Percentiles rank a stretch among this genome's conserved stretches.
Evolutionary conservation across 2,329 filamentous ascomycete species (phyloP).

Genomic region (Stagonosporopsis tanaceti): DNA sequence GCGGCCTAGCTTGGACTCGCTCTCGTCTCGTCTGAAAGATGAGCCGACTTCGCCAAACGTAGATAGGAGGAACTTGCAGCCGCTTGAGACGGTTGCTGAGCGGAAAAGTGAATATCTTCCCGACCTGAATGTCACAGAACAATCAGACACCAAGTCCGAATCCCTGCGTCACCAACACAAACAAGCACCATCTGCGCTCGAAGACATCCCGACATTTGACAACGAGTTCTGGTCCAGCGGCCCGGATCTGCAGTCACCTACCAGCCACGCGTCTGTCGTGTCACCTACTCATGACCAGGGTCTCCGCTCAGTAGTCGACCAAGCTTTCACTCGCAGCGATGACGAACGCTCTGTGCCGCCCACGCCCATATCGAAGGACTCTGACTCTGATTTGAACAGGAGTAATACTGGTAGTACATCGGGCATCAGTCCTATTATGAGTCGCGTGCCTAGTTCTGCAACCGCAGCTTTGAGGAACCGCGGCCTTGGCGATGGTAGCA

Average conservation of each 20-base stretch:
- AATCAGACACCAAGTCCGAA: conserved; percentile 16
- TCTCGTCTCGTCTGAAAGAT: conserved; percentile 40
- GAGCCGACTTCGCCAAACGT: conserved; percentile 27
- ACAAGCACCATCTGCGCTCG: conserved; percentile 24
- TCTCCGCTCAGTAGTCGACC: conserved; percentile 63
- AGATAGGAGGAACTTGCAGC: conserved; percentile 35
- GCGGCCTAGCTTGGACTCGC: conserved; percentile 64
- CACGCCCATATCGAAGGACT: conserved; percentile 58
- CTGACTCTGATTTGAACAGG: conserved; percentile 57
- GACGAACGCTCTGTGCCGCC: conserved; percentile 62
- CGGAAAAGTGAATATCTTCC: conserved; percentile 68
- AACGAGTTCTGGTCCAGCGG: conserved; percentile 39
- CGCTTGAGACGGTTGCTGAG: conserved; percentile 64
- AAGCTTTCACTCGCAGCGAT: conserved; percentile 69
- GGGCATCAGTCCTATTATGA: conserved; percentile 72
- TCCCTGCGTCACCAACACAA: conserved; percentile 20
- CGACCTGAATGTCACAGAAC: conserved; percentile 38
- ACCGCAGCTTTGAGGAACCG: conserved; percentile 49
- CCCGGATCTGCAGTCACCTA: conserved; percentile 22
- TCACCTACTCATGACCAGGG: conserved; percentile 36
- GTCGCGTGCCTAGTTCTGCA: conserved; percentile 59
- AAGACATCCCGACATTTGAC: conserved; percentile 35
- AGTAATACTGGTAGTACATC: conserved; percentile 70
- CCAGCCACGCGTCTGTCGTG: conserved; percentile 22
- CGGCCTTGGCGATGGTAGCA: conserved; percentile 52